Evolutionary conservation across 2,329 filamentous ascomycete genomes (phyloP), one percentile per base, ranked within the genome.

Genomic region (Colletotrichum euphorbiae): DNA sequence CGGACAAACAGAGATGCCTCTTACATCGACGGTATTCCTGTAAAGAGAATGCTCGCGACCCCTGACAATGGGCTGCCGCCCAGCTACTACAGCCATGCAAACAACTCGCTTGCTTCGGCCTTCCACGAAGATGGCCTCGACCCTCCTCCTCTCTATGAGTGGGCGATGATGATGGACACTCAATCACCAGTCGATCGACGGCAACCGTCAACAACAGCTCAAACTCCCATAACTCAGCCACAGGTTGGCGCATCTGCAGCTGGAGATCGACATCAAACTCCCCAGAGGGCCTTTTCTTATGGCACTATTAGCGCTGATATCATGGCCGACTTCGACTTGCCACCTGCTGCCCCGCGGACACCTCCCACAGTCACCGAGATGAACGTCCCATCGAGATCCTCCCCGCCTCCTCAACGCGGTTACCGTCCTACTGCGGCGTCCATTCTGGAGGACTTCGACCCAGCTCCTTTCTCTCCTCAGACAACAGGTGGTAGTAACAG

Each of bases 101-200:
- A 74, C 52, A 71, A 76, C 5, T 73, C 73, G 15, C 77, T 78
- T 13, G 74, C 78, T 67, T 70, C 71, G 15, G 74, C 73, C 2
- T 79, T 78, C 46, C 76, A 73, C 15, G 72, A 72, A n/a, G 77
- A 79, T 6, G 33, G 72, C 74, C n/a, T 75, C 70, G 31, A 73
- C 74, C 42, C 76, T 70, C 75, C 74, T 73, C 5, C 65, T 40
- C 73, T 75, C 4, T 75, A 77, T 51, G 76, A 77, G 43, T 74
- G 75, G 38, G 72, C 72, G 42, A 70, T 70, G 21, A 72, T 73
- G 12, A 69, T 70, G 43, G 68, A 72, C 9, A 15, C 69, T 45
- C 58, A 52, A 15, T 19, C n/a, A 5, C 38, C 24, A 6, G 15
- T 11, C 15, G 15, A 8, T 13, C 21, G 36, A 4, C 57, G 67